A percentile compares a stretch with the other conserved stretches of the same genome.
Evolutionary conservation across 768 basidiomycete genomes (phyloP).

Genomic region (Kwoniella sp.): DNA sequence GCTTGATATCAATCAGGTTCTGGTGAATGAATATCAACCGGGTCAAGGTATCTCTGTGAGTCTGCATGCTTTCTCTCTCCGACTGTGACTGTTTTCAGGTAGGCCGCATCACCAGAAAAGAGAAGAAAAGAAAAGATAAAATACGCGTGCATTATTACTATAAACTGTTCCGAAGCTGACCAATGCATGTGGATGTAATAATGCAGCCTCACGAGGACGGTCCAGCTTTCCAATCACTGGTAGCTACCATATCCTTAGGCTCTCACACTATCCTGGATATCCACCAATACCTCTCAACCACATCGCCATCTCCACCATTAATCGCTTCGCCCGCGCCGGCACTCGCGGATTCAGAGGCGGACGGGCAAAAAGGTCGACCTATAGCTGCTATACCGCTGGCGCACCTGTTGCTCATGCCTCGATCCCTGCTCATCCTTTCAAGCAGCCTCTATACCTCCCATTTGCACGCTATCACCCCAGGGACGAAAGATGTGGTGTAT

Average conservation of each 20-base stretch:
- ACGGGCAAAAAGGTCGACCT: constrained; percentile 47
- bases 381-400: constrained; percentile 69
- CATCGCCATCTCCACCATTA: constrained; percentile 46
- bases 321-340: constrained; percentile 21
- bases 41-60: constrained; percentile 91
- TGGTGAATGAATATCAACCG: constrained; percentile 86
- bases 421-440: constrained; percentile 78
- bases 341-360: constrained; percentile 3
- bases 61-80: constrained; percentile 9
- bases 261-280: constrained; percentile 83
- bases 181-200: no score
- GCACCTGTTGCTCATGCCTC: constrained; percentile 77
- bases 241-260: constrained; percentile 85
- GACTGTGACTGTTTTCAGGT: no score
- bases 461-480: constrained; percentile 77
- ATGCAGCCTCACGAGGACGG: constrained; percentile 88
- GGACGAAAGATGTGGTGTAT: constrained; percentile 59
- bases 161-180: no score
- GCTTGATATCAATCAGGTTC: constrained; percentile 77
- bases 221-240: constrained; percentile 79
- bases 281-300: constrained; percentile 63
- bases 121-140: no score
- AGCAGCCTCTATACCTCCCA: constrained; percentile 68
- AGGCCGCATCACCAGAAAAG: no score
- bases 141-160: no score